These are phyloP conservation scores for Penicillium brasilianum DNA, from an alignment of 2,329 filamentous ascomycete genomes.

Conservation along the genomic window DNA sequence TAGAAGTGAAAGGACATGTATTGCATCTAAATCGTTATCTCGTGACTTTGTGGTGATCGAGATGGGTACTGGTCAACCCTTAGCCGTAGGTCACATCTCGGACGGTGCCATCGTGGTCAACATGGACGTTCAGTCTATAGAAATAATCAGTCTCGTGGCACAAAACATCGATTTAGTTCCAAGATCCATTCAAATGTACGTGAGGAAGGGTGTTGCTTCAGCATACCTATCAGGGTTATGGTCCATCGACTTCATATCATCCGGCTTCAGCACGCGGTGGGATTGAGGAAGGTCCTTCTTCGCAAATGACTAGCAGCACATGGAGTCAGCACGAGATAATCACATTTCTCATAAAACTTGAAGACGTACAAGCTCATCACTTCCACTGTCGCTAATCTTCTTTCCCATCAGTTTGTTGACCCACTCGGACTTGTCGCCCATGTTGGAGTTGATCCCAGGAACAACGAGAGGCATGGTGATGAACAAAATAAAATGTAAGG, in stretches of 20 bases:
- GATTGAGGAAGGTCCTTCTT: constrained; percentile 52
- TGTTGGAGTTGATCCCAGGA: constrained; percentile 46
- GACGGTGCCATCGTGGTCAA: constrained; percentile 51
- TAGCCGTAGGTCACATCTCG: constrained; percentile 50
- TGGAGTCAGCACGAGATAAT: neutral
- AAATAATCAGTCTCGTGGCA: neutral
- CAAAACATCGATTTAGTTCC: neutral
- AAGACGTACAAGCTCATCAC: constrained; percentile 41
- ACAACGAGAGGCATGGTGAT: constrained; percentile 54
- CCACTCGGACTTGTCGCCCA: constrained; percentile 48
- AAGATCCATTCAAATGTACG: neutral
- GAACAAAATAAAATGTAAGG: neutral
- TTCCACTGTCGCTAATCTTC: constrained; percentile 46
- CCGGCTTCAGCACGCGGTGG: constrained; percentile 51
- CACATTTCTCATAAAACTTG: neutral
- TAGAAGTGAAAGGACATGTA: neutral
- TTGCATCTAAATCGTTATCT: neutral
- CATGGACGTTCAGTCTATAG: constrained; percentile 50
- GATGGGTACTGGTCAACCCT: neutral
- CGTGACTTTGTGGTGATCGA: constrained; percentile 2
- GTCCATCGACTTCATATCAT: constrained; percentile 48
- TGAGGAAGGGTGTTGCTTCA: neutral
- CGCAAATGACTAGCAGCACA: constrained; percentile 46
- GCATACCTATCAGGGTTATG: constrained; percentile 48
- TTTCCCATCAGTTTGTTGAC: constrained; percentile 53